Conservation (phyloP, 1,139 yeast species). For the Yamadazyma sp. region DNA sequence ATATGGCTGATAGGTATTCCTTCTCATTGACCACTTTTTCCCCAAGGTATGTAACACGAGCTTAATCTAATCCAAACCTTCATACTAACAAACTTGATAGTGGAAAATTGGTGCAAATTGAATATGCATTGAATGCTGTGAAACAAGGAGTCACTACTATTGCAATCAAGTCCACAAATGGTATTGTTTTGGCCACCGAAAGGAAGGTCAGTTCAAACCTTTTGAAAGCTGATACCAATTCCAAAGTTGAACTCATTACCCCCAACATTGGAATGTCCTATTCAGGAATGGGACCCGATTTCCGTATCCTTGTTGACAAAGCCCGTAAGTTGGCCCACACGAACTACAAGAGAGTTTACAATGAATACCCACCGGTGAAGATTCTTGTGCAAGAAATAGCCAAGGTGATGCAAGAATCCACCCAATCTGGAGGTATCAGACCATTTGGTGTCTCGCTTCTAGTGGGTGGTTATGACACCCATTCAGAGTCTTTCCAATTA, state of each 20-base stretch:
- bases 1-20: constrained; percentile 96
- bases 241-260: constrained; percentile 81
- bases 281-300: constrained; percentile 99
- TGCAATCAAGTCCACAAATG: constrained; percentile 95
- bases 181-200: constrained; percentile 95
- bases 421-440: constrained; percentile 97
- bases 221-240: constrained; percentile 69
- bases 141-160: constrained; percentile 97
- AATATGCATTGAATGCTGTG: constrained; percentile 95
- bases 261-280: constrained; percentile 97
- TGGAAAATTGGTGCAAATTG: constrained; percentile 97
- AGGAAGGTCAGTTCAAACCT: constrained; percentile 82
- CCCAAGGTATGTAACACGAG: constrained; percentile 68
- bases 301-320: constrained; percentile 88
- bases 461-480: constrained; percentile 92
- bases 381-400: constrained; percentile 94
- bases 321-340: constrained; percentile 94
- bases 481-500: constrained; percentile 68
- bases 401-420: constrained; percentile 95
- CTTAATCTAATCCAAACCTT: constrained; percentile 4
- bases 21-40: constrained; percentile 95
- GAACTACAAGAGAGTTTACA: constrained; percentile 86
- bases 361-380: constrained; percentile 96
- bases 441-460: constrained; percentile 95
- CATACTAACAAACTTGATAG: constrained; percentile 32